Conservation (phyloP, 106 monocot genomes). For the Ottelia alismoides region DNA sequence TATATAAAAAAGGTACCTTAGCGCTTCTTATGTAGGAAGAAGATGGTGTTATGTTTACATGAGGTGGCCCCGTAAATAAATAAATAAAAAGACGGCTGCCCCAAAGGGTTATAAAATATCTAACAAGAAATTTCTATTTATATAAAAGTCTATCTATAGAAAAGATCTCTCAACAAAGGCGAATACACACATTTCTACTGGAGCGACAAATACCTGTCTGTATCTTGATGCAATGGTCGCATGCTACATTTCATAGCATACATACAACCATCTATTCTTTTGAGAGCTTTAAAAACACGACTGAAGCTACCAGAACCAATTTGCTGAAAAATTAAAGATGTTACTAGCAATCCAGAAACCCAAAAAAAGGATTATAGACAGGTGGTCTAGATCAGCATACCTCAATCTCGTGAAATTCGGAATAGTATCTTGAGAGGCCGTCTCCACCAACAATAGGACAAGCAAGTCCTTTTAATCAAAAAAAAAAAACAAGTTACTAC, state of each 20-base stretch:
- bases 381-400: conserved; percentile 13
- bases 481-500: too few species aligned
- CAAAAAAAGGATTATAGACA: background rate
- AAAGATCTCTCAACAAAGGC: too few species aligned
- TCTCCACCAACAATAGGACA: conserved; percentile 35
- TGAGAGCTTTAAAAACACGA: conserved; percentile 84
- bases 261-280: conserved; percentile 89
- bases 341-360: background rate
- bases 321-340: conserved; percentile 33
- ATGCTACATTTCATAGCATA: conserved; percentile 85
- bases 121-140: too few species aligned
- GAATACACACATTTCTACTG: too few species aligned
- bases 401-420: conserved; percentile 96
- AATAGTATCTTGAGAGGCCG: conserved; percentile 71
- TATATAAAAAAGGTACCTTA: too few species aligned
- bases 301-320: conserved; percentile 92
- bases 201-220: too few species aligned
- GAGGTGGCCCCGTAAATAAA: too few species aligned
- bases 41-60: too few species aligned
- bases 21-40: too few species aligned
- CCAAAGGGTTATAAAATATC: too few species aligned
- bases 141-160: too few species aligned
- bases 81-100: too few species aligned
- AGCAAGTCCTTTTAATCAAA: conserved; percentile 29
- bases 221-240: conserved; percentile 3